These are phyloP conservation scores for Volutella citrinella DNA, from an alignment of 2,329 filamentous ascomycete species.

Conservation along the genomic window DNA sequence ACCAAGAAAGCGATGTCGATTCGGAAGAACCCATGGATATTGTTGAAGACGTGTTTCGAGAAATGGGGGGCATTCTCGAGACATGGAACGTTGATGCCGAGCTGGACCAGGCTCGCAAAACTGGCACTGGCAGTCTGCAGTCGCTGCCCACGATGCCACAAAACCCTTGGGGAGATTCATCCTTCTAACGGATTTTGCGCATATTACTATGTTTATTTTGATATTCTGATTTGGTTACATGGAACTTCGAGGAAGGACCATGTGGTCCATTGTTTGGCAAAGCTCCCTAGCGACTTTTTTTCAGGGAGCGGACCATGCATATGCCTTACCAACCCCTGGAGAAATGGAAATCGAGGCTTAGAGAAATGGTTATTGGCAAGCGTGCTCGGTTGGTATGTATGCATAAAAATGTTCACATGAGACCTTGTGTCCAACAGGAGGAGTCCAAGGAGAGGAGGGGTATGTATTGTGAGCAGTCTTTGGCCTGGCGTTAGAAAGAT, in stretches of 20 bases:
- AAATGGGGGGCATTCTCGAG: conserved; percentile 34
- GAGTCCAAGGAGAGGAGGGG: too few relatives aligned
- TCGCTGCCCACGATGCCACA: conserved; percentile 14
- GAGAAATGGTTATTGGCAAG: too few relatives aligned
- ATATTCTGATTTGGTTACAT: neutral
- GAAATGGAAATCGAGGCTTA: too few relatives aligned
- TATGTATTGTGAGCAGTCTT: too few relatives aligned
- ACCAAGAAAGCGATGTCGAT: conserved; percentile 5
- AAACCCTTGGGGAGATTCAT: conserved; percentile 24
- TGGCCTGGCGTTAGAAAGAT: too few relatives aligned
- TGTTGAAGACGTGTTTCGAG: conserved; percentile 35
- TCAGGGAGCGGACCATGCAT: too few relatives aligned
- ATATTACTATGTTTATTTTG: neutral
- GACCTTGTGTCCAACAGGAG: too few relatives aligned
- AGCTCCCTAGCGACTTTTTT: too few relatives aligned
- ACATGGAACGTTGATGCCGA: conserved; percentile 35
- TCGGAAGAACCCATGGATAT: conserved; percentile 27
- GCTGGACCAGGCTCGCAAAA: conserved; percentile 28
- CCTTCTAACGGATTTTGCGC: neutral
- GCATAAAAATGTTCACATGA: too few relatives aligned
- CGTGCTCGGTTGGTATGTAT: too few relatives aligned
- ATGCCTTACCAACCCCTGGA: too few relatives aligned
- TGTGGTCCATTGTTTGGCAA: neutral
- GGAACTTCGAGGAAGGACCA: too few relatives aligned
- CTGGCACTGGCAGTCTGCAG: conserved; percentile 2